Percentiles rank a stretch among this genome's conserved stretches.
Evolutionary conservation across 2,329 filamentous ascomycete genomes (phyloP).

Genomic region (Aspergillus luchuensis): DNA sequence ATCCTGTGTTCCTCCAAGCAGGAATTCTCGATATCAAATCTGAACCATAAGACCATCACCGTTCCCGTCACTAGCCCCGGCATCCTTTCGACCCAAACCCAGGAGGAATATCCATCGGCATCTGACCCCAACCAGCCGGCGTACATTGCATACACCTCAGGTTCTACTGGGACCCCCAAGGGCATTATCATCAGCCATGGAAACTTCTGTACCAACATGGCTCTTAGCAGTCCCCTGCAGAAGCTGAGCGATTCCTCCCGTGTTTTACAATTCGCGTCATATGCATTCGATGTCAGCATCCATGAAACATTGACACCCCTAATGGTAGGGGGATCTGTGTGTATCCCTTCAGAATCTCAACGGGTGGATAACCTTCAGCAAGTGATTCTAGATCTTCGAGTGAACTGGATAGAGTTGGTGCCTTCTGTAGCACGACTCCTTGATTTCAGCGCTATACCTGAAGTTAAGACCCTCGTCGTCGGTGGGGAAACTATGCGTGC

Average conservation of each 20-base stretch:
- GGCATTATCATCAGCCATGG: slow-evolving; percentile 7
- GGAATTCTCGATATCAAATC: neutral
- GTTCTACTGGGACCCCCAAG: slow-evolving; percentile 17
- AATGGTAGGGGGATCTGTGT: slow-evolving; percentile 10
- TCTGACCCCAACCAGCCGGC: neutral
- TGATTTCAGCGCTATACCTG: slow-evolving; percentile 34
- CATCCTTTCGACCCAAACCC: neutral
- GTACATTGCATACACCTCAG: slow-evolving; percentile 19
- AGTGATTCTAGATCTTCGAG: slow-evolving; percentile 24
- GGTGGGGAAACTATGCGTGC: neutral
- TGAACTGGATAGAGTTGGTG: neutral
- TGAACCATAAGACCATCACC: neutral
- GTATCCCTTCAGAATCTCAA: slow-evolving; percentile 13
- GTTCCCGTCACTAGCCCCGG: neutral
- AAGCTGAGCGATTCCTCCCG: neutral
- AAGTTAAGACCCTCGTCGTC: slow-evolving; percentile 37
- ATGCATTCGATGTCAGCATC: slow-evolving; percentile 10
- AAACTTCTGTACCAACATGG: neutral
- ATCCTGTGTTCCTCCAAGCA: slow-evolving; percentile 18
- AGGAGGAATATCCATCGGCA: neutral
- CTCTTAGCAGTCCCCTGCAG: neutral
- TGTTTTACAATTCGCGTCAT: slow-evolving; percentile 4
- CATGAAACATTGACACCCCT: slow-evolving; percentile 3
- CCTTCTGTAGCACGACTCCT: neutral
- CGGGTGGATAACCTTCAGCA: slow-evolving; percentile 36